Conservation (phyloP, 2,329 filamentous ascomycete genomes). For the Fusarium miscanthi region DNA sequence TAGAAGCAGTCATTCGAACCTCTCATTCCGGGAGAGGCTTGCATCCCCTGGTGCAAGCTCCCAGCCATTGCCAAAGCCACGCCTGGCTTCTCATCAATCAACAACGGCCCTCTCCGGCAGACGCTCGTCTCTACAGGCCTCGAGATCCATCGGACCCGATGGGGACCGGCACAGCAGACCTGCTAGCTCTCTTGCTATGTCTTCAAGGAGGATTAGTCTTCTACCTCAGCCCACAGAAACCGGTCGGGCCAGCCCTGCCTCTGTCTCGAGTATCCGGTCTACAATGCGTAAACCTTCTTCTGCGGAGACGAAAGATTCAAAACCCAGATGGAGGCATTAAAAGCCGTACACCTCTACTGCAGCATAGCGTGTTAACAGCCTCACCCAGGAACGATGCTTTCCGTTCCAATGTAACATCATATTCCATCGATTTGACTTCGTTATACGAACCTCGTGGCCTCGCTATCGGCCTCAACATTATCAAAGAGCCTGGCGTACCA, state of each 20-base stretch:
- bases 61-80: slow-evolving; percentile 60
- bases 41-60: slow-evolving; percentile 61
- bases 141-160: slow-evolving; percentile 48
- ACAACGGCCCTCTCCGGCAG: slow-evolving; percentile 58
- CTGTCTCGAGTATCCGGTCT: slow-evolving; percentile 58
- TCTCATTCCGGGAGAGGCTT: slow-evolving; percentile 66
- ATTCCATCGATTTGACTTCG: slow-evolving; percentile 38
- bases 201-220: slow-evolving; percentile 63
- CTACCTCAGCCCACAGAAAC: slow-evolving; percentile 61
- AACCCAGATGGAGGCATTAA: slow-evolving; percentile 62
- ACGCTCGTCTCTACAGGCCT: slow-evolving; percentile 65
- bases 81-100: slow-evolving; percentile 57
- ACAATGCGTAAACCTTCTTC: slow-evolving; percentile 45
- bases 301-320: slow-evolving; percentile 54
- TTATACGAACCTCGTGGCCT: slow-evolving; percentile 15
- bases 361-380: slow-evolving; percentile 12
- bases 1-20: slow-evolving; percentile 55
- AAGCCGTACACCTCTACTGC: neutral
- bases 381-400: slow-evolving; percentile 25
- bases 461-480: slow-evolving; percentile 7
- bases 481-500: slow-evolving; percentile 38
- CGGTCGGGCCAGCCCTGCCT: slow-evolving; percentile 62
- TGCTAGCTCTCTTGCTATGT: slow-evolving; percentile 65
- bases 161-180: slow-evolving; percentile 57
- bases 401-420: slow-evolving; percentile 37